These are phyloP conservation scores for Linum tenue DNA, from an alignment of 345 rosid genomes.

Conservation along the genomic window DNA sequence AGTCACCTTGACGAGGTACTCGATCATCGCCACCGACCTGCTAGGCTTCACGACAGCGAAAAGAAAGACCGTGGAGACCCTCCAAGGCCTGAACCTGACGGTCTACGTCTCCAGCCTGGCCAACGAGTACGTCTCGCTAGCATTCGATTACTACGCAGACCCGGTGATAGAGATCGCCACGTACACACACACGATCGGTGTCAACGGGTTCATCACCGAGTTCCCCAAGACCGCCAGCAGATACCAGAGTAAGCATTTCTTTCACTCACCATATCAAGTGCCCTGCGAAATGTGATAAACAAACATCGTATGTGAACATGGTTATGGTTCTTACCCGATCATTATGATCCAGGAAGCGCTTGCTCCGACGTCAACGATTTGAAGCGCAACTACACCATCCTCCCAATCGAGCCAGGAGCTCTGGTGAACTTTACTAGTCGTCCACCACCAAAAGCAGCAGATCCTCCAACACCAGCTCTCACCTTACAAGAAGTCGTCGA, in stretches of 20 bases:
- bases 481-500: not conserved
- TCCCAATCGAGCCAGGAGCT: not conserved
- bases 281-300: not conserved
- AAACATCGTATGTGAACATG: too few species aligned
- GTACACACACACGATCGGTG: not conserved
- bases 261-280: not conserved
- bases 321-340: not conserved
- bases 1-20: conserved; percentile 33
- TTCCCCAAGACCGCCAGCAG: not conserved
- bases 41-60: not conserved
- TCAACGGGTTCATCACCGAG: not conserved
- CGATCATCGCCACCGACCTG: not conserved
- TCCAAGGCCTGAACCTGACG: not conserved
- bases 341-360: not conserved
- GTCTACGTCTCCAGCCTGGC: not conserved
- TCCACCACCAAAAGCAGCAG: not conserved
- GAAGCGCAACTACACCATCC: not conserved
- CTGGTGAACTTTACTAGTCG: not conserved
- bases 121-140: not conserved
- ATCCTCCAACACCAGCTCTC: not conserved
- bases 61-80: not conserved
- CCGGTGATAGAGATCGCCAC: not conserved
- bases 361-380: not conserved
- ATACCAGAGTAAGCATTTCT: not conserved
- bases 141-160: not conserved